These are phyloP conservation scores for Datura wrightii DNA, from an alignment of 257 asterid genomes.

Conservation along the genomic window DNA sequence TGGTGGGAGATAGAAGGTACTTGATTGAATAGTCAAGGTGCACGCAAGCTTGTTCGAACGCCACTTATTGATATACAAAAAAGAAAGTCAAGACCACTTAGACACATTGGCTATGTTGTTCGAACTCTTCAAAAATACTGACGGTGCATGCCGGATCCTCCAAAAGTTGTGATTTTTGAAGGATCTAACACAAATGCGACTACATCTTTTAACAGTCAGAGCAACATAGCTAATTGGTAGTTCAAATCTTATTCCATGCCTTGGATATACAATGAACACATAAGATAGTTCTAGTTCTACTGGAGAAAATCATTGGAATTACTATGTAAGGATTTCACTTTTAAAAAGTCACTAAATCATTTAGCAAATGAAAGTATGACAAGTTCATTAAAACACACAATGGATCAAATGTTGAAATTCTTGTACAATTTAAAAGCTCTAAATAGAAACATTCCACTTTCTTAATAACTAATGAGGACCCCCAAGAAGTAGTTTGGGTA, in stretches of 20 bases:
- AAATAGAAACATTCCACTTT: conserved; percentile 25
- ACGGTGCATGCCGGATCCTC: too few species aligned
- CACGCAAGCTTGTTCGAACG: neutral
- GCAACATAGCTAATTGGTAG: neutral
- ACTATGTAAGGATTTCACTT: neutral
- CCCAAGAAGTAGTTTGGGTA: neutral
- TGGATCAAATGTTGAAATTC: conserved; percentile 15
- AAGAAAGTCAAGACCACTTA: neutral
- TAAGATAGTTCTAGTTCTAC: neutral
- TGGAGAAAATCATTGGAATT: neutral
- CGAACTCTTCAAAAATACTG: too few species aligned
- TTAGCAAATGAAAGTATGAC: neutral
- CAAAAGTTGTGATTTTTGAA: too few species aligned
- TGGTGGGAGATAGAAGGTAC: neutral
- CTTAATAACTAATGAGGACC: neutral
- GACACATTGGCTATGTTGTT: neutral
- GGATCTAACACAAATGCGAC: too few species aligned
- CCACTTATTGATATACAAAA: neutral
- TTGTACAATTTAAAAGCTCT: neutral
- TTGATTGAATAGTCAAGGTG: neutral
- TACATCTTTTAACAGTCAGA: neutral
- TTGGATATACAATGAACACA: neutral
- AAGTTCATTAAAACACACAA: neutral
- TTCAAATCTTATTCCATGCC: neutral
- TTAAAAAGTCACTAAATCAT: neutral